Conservation (phyloP, 2,329 filamentous ascomycete genomes). For the Paecilomyces variotii region DNA sequence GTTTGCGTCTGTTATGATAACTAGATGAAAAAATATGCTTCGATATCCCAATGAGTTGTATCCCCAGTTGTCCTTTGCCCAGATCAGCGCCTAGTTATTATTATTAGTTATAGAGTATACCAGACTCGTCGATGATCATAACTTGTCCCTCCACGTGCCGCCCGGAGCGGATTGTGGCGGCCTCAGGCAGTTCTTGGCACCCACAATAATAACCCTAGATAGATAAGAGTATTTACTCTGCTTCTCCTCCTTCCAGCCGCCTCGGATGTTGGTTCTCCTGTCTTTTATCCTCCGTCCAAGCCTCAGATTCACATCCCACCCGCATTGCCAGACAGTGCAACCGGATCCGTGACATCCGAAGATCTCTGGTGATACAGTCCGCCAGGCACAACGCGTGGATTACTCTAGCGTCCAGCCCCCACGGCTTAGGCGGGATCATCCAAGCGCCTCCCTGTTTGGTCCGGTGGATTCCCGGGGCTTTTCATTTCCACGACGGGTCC, state of each 20-base stretch:
- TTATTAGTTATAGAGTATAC: no score
- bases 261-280: background rate
- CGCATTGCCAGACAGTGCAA: background rate
- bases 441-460: constrained; percentile 2
- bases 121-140: no score
- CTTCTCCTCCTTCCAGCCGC: background rate
- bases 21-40: no score
- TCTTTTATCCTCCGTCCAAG: background rate
- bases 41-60: no score
- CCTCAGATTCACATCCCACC: background rate
- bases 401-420: background rate
- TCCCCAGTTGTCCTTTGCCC: no score
- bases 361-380: background rate
- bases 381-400: background rate
- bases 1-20: no score
- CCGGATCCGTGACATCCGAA: background rate
- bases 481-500: constrained; percentile 1
- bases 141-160: background rate
- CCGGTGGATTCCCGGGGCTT: constrained; percentile 4
- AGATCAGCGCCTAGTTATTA: no score
- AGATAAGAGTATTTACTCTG: no score
- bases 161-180: background rate
- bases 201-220: background rate
- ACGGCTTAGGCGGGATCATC: background rate
- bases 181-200: background rate